Evolutionary conservation across 306 rosid genomes (phyloP).

Genomic region (Quercus variabilis): DNA sequence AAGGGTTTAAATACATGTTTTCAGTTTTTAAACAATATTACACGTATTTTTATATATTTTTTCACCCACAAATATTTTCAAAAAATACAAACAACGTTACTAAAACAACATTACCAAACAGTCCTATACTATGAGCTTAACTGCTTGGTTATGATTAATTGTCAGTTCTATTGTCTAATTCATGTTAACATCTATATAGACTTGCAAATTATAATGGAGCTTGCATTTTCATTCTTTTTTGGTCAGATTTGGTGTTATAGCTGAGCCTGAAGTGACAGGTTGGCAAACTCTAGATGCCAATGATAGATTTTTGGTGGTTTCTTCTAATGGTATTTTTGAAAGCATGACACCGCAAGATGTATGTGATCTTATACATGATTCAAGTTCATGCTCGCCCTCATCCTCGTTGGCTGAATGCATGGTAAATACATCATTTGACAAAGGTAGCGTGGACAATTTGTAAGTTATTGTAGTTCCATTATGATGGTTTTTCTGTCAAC

Average conservation of each 20-base stretch:
- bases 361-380: background rate
- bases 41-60: accelerated
- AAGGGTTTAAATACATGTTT: too few relatives aligned
- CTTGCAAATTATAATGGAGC: background rate
- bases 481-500: background rate
- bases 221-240: background rate
- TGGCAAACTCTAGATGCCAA: too few relatives aligned
- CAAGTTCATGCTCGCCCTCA: background rate
- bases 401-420: too few relatives aligned
- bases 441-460: too few relatives aligned
- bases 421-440: too few relatives aligned
- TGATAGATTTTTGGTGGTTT: background rate
- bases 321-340: background rate
- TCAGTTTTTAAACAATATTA: too few relatives aligned
- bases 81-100: too few relatives aligned
- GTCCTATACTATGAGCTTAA: accelerated
- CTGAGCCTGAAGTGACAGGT: background rate
- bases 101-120: too few relatives aligned
- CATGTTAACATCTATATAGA: background rate
- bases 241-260: conserved; percentile 6
- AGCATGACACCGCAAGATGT: background rate
- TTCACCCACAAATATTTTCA: accelerated
- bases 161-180: background rate
- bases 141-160: background rate
- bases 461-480: too few relatives aligned